phyloP scores from a whole-genome alignment of 2,329 filamentous ascomycete genomes.

The Orbilia blumenaviensis region DNA sequence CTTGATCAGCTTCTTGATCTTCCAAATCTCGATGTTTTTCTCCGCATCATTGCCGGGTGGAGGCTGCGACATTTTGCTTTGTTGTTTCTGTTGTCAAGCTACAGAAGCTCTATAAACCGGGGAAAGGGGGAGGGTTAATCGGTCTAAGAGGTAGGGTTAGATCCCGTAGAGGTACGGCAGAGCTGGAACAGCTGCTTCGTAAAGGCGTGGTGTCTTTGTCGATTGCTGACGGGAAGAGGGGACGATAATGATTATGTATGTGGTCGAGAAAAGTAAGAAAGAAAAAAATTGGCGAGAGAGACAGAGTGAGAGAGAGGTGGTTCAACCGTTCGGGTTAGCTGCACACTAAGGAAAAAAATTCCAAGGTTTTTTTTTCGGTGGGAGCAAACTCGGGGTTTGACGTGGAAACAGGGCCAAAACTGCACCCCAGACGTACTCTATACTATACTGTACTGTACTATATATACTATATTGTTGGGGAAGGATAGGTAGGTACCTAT shows the following conservation, averaged over 20 bases:
- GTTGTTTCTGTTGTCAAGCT: conserved; percentile 46
- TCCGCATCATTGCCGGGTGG: conserved; percentile 83
- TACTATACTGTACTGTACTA: too few species aligned
- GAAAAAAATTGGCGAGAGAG: conserved; percentile 40
- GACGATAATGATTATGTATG: not conserved
- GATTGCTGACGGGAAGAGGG: conserved; percentile 15
- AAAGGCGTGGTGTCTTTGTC: conserved; percentile 13
- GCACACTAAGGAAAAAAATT: conserved; percentile 12
- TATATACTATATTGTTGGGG: too few species aligned
- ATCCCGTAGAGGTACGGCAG: conserved; percentile 37
- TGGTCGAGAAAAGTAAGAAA: conserved; percentile 19
- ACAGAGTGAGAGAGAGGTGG: too few species aligned
- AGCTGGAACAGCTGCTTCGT: conserved; percentile 51
- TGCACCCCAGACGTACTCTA: not conserved
- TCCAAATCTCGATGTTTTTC: conserved; percentile 86
- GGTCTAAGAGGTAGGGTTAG: conserved; percentile 35
- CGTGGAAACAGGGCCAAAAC: conserved; percentile 9
- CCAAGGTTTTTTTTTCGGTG: conserved; percentile 45
- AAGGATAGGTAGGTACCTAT: too few species aligned
- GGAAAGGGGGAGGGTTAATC: conserved; percentile 11
- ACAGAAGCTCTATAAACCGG: conserved; percentile 35
- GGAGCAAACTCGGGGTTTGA: conserved; percentile 23
- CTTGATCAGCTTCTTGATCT: conserved; percentile 98
- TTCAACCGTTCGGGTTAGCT: not conserved
- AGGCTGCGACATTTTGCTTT: conserved; percentile 80